Percentiles rank a stretch among this genome's conserved stretches.
These are phyloP conservation scores for Candida albicans DNA, from an alignment of 1,139 yeast genomes.

Conservation along the genomic window DNA sequence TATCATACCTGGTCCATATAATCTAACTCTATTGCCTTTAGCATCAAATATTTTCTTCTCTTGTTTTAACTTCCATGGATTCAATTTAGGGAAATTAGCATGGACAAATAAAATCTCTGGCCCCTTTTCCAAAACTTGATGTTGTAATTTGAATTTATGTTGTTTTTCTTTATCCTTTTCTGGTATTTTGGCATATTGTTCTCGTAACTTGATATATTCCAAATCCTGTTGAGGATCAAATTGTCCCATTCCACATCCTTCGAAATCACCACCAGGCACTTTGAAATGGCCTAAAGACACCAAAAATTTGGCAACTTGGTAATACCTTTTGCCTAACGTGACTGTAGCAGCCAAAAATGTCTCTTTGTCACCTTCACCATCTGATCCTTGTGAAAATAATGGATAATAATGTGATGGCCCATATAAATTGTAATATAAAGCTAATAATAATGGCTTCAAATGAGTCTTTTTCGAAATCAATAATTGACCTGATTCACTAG, in stretches of 20 bases:
- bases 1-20: conserved; percentile 56
- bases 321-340: conserved; percentile 57
- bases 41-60: conserved; percentile 40
- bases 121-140: conserved; percentile 22
- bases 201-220: conserved; percentile 14
- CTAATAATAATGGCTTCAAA: conserved; percentile 59
- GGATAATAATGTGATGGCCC: conserved; percentile 83
- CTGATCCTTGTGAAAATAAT: conserved; percentile 79
- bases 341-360: conserved; percentile 81
- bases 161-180: conserved; percentile 12
- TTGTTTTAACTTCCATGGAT: conserved; percentile 52
- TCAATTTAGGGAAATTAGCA: conserved; percentile 64
- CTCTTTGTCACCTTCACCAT: conserved; percentile 92
- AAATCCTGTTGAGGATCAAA: conserved; percentile 65
- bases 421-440: conserved; percentile 74
- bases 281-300: conserved; percentile 56
- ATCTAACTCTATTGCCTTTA: conserved; percentile 47
- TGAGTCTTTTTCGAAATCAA: conserved; percentile 68
- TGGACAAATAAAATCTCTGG: conserved; percentile 60
- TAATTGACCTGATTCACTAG: conserved; percentile 82
- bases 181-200: conserved; percentile 6
- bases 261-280: conserved; percentile 35
- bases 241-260: conserved; percentile 76
- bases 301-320: conserved; percentile 64
- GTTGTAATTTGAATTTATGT: conserved; percentile 11